Evolutionary conservation across 768 basidiomycete genomes (phyloP).

Genomic region (Dacryopinax primogenitus): DNA sequence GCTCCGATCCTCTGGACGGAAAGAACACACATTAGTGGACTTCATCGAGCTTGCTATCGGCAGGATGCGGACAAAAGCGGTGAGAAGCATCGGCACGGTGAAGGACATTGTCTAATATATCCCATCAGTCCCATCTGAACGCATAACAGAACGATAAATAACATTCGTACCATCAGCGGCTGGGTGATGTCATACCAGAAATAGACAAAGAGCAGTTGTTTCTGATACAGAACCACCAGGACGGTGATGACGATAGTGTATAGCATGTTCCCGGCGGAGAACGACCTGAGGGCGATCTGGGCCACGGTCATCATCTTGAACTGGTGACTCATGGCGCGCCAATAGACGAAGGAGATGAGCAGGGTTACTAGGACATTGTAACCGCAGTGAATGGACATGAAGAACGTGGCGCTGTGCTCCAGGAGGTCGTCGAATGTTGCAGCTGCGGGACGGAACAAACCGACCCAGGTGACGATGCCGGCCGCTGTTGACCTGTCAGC

Average conservation of each 20-base stretch:
- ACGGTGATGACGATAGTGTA: not conserved
- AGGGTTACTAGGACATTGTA: conserved; percentile 1
- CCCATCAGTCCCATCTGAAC: not conserved
- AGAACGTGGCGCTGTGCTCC: conserved; percentile 4
- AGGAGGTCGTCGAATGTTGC: conserved; percentile 6
- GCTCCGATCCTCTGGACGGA: not conserved
- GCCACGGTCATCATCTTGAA: conserved; percentile 5
- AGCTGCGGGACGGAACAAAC: not conserved
- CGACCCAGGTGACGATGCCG: conserved; percentile 3
- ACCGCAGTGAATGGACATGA: conserved; percentile 8
- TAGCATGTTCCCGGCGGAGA: conserved; percentile 4
- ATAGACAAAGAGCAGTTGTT: conserved; percentile 2
- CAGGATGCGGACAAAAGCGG: not conserved
- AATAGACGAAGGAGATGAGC: conserved; percentile 9
- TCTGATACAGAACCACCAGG: not conserved
- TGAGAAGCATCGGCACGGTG: not conserved
- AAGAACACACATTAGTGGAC: not conserved
- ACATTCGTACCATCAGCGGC: conserved; percentile 7
- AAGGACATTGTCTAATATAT: not conserved
- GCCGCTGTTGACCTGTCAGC: not conserved
- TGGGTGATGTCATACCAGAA: conserved; percentile 8
- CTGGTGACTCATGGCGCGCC: conserved; percentile 6
- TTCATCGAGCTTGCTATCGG: not conserved
- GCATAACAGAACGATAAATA: not conserved
- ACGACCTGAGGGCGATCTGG: not conserved